phyloP scores from a whole-genome alignment of 2,329 filamentous ascomycete genomes.

The Zalaria obscura region DNA sequence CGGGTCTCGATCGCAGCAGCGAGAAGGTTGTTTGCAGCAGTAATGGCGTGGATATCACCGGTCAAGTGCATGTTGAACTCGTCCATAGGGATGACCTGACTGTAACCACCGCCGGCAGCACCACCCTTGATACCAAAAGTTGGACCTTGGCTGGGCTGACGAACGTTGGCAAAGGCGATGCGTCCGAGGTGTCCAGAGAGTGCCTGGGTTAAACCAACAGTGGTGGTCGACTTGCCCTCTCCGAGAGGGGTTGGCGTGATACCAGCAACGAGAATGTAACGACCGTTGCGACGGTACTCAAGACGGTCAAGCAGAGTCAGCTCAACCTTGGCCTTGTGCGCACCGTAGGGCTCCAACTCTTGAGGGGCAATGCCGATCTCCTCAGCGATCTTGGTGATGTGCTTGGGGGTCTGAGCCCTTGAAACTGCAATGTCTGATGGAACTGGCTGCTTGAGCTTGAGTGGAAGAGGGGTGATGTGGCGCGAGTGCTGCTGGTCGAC shows the following conservation, averaged over 20 bases:
- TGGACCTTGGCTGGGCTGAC: slow-evolving; percentile 91
- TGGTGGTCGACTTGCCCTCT: slow-evolving; percentile 97
- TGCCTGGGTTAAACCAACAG: slow-evolving; percentile 87
- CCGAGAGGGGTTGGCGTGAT: slow-evolving; percentile 94
- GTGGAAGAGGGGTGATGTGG: slow-evolving; percentile 65
- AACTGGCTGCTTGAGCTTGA: slow-evolving; percentile 66
- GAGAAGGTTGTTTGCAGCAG: slow-evolving; percentile 90
- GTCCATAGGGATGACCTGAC: slow-evolving; percentile 98
- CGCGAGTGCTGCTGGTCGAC: slow-evolving; percentile 74
- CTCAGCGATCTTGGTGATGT: slow-evolving; percentile 67
- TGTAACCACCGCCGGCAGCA: slow-evolving; percentile 93
- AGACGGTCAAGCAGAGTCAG: slow-evolving; percentile 69
- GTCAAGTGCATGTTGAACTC: slow-evolving; percentile 98
- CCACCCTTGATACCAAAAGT: slow-evolving; percentile 99
- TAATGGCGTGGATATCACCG: slow-evolving; percentile 94
- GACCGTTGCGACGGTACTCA: slow-evolving; percentile 73
- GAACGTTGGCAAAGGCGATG: slow-evolving; percentile 88
- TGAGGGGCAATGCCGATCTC: slow-evolving; percentile 80
- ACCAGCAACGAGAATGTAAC: slow-evolving; percentile 84
- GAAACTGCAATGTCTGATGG: slow-evolving; percentile 96
- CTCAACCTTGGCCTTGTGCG: slow-evolving; percentile 92
- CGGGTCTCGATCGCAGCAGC: slow-evolving; percentile 94
- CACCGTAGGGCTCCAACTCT: slow-evolving; percentile 87
- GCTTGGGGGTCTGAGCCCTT: slow-evolving; percentile 78
- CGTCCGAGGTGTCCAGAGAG: slow-evolving; percentile 77